Evolutionary conservation across 148 eudicot species (phyloP).

Genomic region (Nepenthes mirabilis): DNA sequence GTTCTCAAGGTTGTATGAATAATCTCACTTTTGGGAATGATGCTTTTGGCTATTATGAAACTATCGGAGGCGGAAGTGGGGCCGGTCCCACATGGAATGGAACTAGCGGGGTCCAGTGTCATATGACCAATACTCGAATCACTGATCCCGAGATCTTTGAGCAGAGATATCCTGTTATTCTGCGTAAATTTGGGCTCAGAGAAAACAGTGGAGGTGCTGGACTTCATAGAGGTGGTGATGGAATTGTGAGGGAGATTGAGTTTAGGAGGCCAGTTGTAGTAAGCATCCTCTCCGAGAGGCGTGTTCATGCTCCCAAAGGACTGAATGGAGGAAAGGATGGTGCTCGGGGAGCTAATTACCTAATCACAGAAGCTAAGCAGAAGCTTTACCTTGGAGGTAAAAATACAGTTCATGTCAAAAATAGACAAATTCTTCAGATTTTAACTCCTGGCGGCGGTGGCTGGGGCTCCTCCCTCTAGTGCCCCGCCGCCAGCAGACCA

Average conservation of each 20-base stretch:
- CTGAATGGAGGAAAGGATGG: constrained; percentile 76
- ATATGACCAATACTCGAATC: constrained; percentile 94
- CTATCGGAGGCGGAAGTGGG: constrained; percentile 96
- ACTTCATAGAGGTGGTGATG: constrained; percentile 81
- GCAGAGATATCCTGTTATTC: constrained; percentile 88
- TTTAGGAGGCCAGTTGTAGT: constrained; percentile 71
- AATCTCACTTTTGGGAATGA: constrained; percentile 89
- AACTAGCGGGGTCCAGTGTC: constrained; percentile 92
- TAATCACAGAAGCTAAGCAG: constrained; percentile 53
- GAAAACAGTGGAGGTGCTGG: constrained; percentile 89
- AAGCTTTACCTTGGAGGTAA: constrained; percentile 78
- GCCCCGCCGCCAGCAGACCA: neutral
- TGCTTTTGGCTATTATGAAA: constrained; percentile 88
- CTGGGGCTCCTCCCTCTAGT: constrained; percentile 26
- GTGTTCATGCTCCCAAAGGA: constrained; percentile 95
- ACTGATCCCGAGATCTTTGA: constrained; percentile 99
- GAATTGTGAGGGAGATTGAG: constrained; percentile 84
- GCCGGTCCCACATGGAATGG: constrained; percentile 94
- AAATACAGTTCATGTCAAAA: constrained; percentile 70
- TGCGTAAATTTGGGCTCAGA: constrained; percentile 73
- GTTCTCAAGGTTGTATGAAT: constrained; percentile 99
- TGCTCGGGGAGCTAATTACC: constrained; percentile 68
- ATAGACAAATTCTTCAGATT: constrained; percentile 72
- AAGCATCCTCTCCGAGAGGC: constrained; percentile 88
- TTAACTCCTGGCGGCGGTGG: constrained; percentile 96